Evolutionary conservation across 2,329 filamentous ascomycete genomes (phyloP), one percentile per base, ranked within the genome.

Genomic region (Colletotrichum incanum): DNA sequence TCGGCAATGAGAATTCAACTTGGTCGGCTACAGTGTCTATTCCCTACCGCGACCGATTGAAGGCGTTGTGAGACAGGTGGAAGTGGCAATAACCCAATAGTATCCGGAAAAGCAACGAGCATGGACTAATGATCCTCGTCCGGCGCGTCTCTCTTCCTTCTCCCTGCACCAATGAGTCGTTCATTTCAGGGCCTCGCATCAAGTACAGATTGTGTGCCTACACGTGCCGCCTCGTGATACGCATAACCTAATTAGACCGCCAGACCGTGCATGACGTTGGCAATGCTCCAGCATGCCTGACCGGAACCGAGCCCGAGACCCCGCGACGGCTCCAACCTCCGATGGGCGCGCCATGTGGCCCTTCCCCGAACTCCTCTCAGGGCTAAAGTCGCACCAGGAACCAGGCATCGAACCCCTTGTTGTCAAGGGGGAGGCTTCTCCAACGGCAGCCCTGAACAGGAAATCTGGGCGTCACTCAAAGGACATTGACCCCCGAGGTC

Each of bases 301-400:
- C 63, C 65, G 66, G 66, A 47, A 65, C 65, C 54, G 60, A 64
- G 37, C n/a, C 65, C 60, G 69, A 70, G 12, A 39, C 20, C 43
- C 65, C 45, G 65, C 65, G 55, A 67, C 12, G 18, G 64, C 43
- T 41, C 55, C 18, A 34, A 34, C 26, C 20, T 3, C 45, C 34
- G 45, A n/a, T 16, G 11, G 43, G 55, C 37, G 43, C 45, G 47
- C 63, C 45, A 41, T 47, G 67, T 56, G 47, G 64, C 54, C 28
- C 52, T 54, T 47, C 31, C 50, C 50, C 49, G 49, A 49, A 45
- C 62, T 9, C 61, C 61, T 34, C 26, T 41, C 62, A 31, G 31
- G 37, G 52, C 62, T 31, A 56, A 18, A 50, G 18, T 43, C 62
- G 9, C 55, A 49, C 23, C 56, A 71, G 64, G 63, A 67, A 67